Conservation (phyloP, 768 basidiomycete genomes). For the Russula sp. region DNA sequence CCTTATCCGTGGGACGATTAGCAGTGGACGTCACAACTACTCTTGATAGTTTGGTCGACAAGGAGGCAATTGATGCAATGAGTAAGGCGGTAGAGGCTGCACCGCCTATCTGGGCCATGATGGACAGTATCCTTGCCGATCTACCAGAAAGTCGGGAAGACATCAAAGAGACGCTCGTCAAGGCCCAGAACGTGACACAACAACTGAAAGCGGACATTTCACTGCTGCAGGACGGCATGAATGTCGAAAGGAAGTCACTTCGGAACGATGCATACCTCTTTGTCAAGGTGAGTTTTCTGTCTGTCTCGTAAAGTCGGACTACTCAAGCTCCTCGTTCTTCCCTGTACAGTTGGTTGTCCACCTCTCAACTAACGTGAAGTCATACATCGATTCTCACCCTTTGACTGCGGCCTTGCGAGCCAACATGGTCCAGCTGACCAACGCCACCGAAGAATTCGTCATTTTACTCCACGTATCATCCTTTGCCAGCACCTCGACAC, state of each 20-base stretch:
- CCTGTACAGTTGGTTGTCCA: constrained; percentile 63
- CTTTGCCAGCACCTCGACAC: constrained; percentile 57
- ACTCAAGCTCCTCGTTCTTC: not conserved
- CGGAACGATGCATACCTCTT: constrained; percentile 79
- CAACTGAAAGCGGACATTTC: constrained; percentile 58
- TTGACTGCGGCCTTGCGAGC: constrained; percentile 60
- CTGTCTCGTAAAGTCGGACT: not conserved
- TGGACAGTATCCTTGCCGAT: constrained; percentile 63
- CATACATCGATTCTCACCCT: constrained; percentile 52
- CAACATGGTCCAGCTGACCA: constrained; percentile 73
- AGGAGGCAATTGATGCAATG: constrained; percentile 76
- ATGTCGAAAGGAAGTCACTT: constrained; percentile 56
- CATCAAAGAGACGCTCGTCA: constrained; percentile 53
- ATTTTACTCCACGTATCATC: constrained; percentile 85
- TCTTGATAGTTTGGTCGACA: constrained; percentile 67
- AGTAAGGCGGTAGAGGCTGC: constrained; percentile 76
- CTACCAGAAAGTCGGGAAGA: constrained; percentile 44
- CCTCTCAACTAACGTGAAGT: constrained; percentile 70
- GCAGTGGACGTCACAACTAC: constrained; percentile 49
- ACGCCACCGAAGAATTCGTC: constrained; percentile 83
- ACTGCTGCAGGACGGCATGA: constrained; percentile 54
- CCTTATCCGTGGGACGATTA: constrained; percentile 41
- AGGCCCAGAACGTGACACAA: constrained; percentile 62
- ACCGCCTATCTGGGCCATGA: constrained; percentile 76
- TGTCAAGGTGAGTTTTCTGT: constrained; percentile 58